Evolutionary conservation across 805 yeast species (phyloP).

Genomic region (Nakazawaea ambrosiae): DNA sequence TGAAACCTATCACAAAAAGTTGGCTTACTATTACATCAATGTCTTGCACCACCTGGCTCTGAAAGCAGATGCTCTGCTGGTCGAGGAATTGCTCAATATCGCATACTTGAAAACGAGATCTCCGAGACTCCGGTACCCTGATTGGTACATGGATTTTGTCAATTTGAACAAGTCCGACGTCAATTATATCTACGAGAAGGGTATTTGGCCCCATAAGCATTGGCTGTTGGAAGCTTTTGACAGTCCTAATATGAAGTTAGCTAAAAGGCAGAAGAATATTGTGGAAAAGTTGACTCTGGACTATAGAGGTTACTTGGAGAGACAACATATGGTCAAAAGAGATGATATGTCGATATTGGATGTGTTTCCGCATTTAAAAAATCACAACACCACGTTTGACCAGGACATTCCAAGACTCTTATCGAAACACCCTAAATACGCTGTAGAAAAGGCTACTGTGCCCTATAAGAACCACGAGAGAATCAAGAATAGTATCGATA

Average conservation of each 20-base stretch:
- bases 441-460: no score
- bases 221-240: background rate
- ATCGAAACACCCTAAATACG: background rate
- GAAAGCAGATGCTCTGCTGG: background rate
- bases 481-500: no score
- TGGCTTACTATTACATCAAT: conserved; percentile 2
- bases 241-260: background rate
- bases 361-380: background rate
- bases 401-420: no score
- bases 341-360: background rate
- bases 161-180: conserved; percentile 2
- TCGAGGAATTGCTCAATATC: background rate
- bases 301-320: conserved; percentile 1
- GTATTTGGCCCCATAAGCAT: conserved; percentile 8
- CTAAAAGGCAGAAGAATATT: no score
- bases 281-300: background rate
- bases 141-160: conserved; percentile 9
- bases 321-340: conserved; percentile 1
- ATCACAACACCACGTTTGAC: background rate
- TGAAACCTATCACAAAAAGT: background rate
- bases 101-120: conserved; percentile 2
- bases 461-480: no score
- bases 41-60: background rate
- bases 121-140: conserved; percentile 1
- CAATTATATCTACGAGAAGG: background rate